Evolutionary conservation across 2,329 filamentous ascomycete species (phyloP).

Genomic region (Neonectria sp.): DNA sequence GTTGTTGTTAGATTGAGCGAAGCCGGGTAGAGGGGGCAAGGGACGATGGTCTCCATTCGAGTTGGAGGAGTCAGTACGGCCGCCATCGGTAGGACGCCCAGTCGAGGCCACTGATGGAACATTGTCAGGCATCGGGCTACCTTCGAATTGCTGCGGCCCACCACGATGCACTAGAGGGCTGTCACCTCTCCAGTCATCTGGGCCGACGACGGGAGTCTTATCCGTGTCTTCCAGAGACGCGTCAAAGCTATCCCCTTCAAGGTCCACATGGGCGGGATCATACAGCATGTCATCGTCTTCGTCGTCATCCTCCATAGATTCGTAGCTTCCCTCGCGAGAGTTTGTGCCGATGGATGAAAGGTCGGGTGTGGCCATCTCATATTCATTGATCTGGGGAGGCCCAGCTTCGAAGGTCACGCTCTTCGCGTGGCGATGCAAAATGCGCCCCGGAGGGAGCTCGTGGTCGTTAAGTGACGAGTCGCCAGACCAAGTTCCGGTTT

Average conservation of each 20-base stretch:
- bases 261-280: slow-evolving; percentile 67
- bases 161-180: slow-evolving; percentile 59
- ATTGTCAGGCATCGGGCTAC: slow-evolving; percentile 76
- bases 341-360: slow-evolving; percentile 92
- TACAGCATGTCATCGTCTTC: slow-evolving; percentile 73
- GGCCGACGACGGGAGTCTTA: slow-evolving; percentile 97
- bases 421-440: slow-evolving; percentile 88
- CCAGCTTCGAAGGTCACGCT: slow-evolving; percentile 97
- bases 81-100: slow-evolving; percentile 69
- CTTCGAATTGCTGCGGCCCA: slow-evolving; percentile 67
- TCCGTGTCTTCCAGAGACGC: slow-evolving; percentile 95
- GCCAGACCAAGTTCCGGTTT: slow-evolving; percentile 78
- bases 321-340: slow-evolving; percentile 93
- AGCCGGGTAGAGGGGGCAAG: slow-evolving; percentile 86
- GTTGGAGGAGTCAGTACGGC: slow-evolving; percentile 79
- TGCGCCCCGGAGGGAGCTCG: slow-evolving; percentile 75
- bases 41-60: slow-evolving; percentile 89
- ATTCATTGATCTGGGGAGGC: slow-evolving; percentile 95
- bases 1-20: slow-evolving; percentile 57
- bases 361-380: slow-evolving; percentile 97
- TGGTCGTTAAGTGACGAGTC: slow-evolving; percentile 73
- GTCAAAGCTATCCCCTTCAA: slow-evolving; percentile 90
- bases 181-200: slow-evolving; percentile 93
- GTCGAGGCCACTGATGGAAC: slow-evolving; percentile 58
- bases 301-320: slow-evolving; percentile 84